Evolutionary conservation across 805 yeast genomes (phyloP).

Genomic region (Myxozyma nipponensis): DNA sequence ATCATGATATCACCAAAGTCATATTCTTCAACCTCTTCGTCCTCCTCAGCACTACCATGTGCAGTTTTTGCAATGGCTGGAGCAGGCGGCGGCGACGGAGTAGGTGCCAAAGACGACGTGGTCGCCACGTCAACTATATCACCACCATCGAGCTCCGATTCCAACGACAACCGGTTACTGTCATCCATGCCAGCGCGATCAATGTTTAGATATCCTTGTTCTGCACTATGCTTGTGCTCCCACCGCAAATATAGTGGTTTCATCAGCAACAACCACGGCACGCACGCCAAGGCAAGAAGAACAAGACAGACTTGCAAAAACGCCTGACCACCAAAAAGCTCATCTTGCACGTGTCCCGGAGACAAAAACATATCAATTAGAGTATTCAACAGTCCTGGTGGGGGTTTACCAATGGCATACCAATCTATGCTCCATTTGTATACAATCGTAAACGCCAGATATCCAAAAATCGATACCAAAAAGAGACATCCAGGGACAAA

Average conservation of each 20-base stretch:
- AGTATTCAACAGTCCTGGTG: constrained; percentile 94
- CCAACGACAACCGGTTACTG: constrained; percentile 35
- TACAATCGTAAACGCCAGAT: constrained; percentile 75
- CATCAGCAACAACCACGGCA: constrained; percentile 82
- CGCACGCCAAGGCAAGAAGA: constrained; percentile 73
- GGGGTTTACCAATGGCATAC: constrained; percentile 68
- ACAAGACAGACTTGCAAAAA: constrained; percentile 68
- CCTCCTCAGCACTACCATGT: neutral
- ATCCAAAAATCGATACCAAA: constrained; percentile 96
- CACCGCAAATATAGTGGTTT: constrained; percentile 75
- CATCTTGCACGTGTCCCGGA: constrained; percentile 84
- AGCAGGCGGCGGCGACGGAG: constrained; percentile 31
- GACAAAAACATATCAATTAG: constrained; percentile 91
- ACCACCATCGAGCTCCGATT: constrained; percentile 37
- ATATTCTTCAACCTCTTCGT: constrained; percentile 49
- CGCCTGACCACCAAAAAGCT: constrained; percentile 75
- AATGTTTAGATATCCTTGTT: constrained; percentile 51
- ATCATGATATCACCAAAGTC: constrained; percentile 92
- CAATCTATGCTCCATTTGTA: constrained; percentile 96
- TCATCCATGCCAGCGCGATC: constrained; percentile 41
- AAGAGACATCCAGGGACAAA: constrained; percentile 90
- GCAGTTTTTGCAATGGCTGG: constrained; percentile 33
- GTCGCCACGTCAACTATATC: constrained; percentile 33
- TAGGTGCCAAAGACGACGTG: neutral
- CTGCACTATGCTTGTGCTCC: constrained; percentile 48